A percentile compares a stretch with the other conserved stretches of the same genome.
These are phyloP conservation scores for Prunus dulcis DNA, from an alignment of 306 rosid genomes.

Conservation along the genomic window DNA sequence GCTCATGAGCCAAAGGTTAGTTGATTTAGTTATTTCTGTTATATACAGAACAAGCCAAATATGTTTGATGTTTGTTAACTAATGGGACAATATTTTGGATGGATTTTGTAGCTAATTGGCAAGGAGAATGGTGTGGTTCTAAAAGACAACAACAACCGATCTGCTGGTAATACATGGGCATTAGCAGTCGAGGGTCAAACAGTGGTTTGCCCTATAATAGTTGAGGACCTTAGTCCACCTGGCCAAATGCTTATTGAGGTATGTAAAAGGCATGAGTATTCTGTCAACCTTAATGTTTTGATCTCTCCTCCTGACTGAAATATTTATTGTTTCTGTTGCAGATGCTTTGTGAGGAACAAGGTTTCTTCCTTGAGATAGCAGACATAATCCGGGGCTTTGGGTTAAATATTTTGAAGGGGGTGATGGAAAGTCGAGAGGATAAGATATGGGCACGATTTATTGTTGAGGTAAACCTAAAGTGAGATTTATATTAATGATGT, in stretches of 20 bases:
- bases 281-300: neutral
- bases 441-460: slow-evolving; percentile 78
- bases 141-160: slow-evolving; percentile 32
- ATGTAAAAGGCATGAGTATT: slow-evolving; percentile 2
- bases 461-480: slow-evolving; percentile 59
- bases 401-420: slow-evolving; percentile 71
- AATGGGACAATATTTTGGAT: slow-evolving; percentile 14
- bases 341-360: slow-evolving; percentile 80
- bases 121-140: slow-evolving; percentile 42
- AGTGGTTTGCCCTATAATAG: slow-evolving; percentile 73
- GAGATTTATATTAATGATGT: neutral
- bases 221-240: slow-evolving; percentile 69
- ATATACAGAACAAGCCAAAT: neutral
- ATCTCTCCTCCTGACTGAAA: slow-evolving; percentile 6
- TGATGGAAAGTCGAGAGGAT: slow-evolving; percentile 56
- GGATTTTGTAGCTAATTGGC: slow-evolving; percentile 45
- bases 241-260: slow-evolving; percentile 96
- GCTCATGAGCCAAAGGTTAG: slow-evolving; percentile 64
- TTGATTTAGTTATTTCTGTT: neutral
- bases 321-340: slow-evolving; percentile 30
- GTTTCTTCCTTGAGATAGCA: slow-evolving; percentile 74
- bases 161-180: slow-evolving; percentile 63
- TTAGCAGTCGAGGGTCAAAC: slow-evolving; percentile 62
- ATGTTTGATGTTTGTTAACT: slow-evolving; percentile 19
- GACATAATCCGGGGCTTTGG: slow-evolving; percentile 63